Evolutionary conservation across 345 rosid species (phyloP), one percentile per base, ranked within the genome.

Genomic region (Salix arbutifolia): DNA sequence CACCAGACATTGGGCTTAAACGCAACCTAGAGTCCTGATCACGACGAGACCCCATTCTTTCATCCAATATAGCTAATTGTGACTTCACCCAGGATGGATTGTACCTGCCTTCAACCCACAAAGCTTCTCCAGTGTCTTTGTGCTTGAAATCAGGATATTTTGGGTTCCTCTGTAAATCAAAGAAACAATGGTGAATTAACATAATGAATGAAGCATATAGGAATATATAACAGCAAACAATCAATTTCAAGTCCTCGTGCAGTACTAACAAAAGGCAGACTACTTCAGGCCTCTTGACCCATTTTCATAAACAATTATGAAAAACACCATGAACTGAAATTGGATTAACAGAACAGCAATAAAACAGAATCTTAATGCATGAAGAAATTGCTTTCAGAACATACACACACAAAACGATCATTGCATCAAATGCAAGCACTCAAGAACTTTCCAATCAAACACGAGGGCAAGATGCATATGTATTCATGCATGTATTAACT

Each of bases 81-180:
- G 90, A 85, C 73, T 86, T 89, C 75, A 89, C 90, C 91, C 92
- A 86, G 12, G 83, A 75, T 26, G 92, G 94, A 78, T 86, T 90
- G 72, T 84, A 70, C 81, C 85, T 80, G 76, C 92, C 90, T 80
- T 89, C 92, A 14, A 87, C 76, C 94, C 91, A 89, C 69, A 89
- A 70, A 71, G 89, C 89, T 84, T 90, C 91, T 69, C 94, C 94
- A 8, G 94, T 90, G 74, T 87, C 92, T 74, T 90, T 90, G 82
- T 90, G 92, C 83, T 87, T 89, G 78, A 90, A 89, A 85, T 90
- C 94, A 18, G 94, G 92, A 81, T 85, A 85, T 67, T 86, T 89
- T 16, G 88, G 92, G 85, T 61, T 89, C 76, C 82, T 90, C 94
- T 90, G 87, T 76, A 52, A 48, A 78, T 72, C 42, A 50, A 62